Evolutionary conservation across 1,284 basidiomycete species (phyloP).

Genomic region (Tilletia walkeri): DNA sequence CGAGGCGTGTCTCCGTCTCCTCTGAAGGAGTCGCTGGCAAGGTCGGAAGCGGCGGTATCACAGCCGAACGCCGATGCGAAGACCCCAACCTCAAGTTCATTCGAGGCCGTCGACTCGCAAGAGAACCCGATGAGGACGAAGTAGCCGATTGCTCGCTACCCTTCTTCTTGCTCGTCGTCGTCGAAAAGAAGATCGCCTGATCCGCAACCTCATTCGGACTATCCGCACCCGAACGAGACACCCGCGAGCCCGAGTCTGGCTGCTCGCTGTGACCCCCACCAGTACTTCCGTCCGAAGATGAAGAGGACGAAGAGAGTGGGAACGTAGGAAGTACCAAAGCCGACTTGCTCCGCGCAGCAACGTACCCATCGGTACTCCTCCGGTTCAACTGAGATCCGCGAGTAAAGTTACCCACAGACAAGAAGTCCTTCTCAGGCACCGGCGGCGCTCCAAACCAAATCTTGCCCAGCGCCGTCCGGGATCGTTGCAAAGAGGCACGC

Average conservation of each 20-base stretch:
- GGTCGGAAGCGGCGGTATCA: not conserved
- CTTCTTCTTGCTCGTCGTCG: no score
- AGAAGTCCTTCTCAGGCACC: not conserved
- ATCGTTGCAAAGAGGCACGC: conserved; percentile 10
- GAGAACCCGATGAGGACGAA: no score
- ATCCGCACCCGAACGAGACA: no score
- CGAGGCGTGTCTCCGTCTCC: not conserved
- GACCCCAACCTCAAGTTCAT: not conserved
- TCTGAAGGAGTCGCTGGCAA: conserved; percentile 4
- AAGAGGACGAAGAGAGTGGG: not conserved
- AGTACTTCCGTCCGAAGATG: no score
- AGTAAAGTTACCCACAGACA: not conserved
- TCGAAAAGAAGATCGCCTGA: no score
- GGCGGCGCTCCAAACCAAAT: not conserved
- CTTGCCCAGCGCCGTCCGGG: conserved; percentile 12
- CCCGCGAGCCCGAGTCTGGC: no score
- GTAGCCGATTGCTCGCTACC: no score
- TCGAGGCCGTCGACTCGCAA: conserved; percentile 2
- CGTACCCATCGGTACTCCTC: not conserved
- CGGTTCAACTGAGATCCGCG: not conserved
- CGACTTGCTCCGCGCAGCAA: not conserved
- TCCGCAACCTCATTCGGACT: no score
- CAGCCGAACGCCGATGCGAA: not conserved
- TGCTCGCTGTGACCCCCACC: no score
- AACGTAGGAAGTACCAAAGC: conserved; percentile 1